A percentile compares a stretch with the other conserved stretches of the same genome.
These are phyloP conservation scores for Prunus salicina DNA, from an alignment of 306 rosid genomes.

Conservation along the genomic window DNA sequence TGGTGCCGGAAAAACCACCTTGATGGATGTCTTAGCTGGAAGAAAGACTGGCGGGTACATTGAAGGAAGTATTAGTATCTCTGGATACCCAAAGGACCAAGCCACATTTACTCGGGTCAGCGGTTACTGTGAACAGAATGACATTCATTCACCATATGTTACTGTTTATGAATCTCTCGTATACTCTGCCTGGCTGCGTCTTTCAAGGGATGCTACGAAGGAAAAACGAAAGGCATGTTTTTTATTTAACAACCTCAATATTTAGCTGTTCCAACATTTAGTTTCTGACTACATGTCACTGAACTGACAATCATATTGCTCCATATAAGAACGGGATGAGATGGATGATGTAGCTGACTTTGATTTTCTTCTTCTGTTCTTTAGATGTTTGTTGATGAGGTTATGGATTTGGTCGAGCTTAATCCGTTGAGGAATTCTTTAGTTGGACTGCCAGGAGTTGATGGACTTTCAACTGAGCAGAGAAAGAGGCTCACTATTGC, in stretches of 20 bases:
- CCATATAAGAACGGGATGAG: neutral
- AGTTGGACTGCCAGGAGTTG: slow-evolving; percentile 80
- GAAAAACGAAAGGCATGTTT: slow-evolving; percentile 43
- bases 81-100: slow-evolving; percentile 68
- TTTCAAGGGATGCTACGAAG: slow-evolving; percentile 52
- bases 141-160: slow-evolving; percentile 90
- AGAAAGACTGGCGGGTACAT: slow-evolving; percentile 49
- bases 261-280: neutral
- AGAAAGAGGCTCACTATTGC: slow-evolving; percentile 85
- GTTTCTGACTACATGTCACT: neutral
- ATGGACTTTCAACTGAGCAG: slow-evolving; percentile 83
- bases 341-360: neutral
- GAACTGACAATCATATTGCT: neutral
- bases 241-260: neutral
- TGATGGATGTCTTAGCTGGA: slow-evolving; percentile 55
- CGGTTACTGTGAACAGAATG: slow-evolving; percentile 90
- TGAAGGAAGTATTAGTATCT: slow-evolving; percentile 45
- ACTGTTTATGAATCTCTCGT: slow-evolving; percentile 72
- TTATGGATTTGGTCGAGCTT: slow-evolving; percentile 79
- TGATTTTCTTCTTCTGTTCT: neutral
- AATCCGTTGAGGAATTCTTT: slow-evolving; percentile 50
- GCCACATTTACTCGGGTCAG: slow-evolving; percentile 80
- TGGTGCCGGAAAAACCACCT: slow-evolving; percentile 53
- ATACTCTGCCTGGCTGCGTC: slow-evolving; percentile 82
- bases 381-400: slow-evolving; percentile 75